Conservation (phyloP, 805 yeast species). For the Ogataea minuta region DNA sequence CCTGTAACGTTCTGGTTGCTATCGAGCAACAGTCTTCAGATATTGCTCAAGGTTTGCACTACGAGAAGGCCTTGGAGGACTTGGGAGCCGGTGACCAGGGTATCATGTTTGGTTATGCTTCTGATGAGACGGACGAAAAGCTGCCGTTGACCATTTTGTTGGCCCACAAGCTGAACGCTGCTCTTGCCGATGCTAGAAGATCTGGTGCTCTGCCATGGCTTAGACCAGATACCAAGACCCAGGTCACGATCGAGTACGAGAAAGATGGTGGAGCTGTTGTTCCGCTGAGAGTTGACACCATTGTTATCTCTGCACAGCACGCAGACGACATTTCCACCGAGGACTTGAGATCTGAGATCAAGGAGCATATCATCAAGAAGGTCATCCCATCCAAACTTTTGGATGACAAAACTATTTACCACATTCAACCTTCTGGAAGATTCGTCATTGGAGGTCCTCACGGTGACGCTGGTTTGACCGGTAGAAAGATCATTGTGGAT, state of each 20-base stretch:
- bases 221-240: constrained; percentile 99
- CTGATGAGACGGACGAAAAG: constrained; percentile 97
- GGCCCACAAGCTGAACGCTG: constrained; percentile 95
- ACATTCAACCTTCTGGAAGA: constrained; percentile 99
- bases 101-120: constrained; percentile 99
- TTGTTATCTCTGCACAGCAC: constrained; percentile 97
- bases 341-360: constrained; percentile 78
- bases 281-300: constrained; percentile 95
- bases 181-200: constrained; percentile 96
- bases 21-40: constrained; percentile 99
- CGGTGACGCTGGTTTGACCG: constrained; percentile 99
- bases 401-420: constrained; percentile 94
- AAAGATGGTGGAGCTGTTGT: constrained; percentile 93
- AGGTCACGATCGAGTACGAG: constrained; percentile 96
- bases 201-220: constrained; percentile 92
- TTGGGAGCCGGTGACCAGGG: constrained; percentile 99
- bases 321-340: constrained; percentile 94
- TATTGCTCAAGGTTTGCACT: constrained; percentile 98
- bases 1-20: constrained; percentile 98
- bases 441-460: constrained; percentile 99
- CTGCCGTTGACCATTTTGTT: constrained; percentile 92
- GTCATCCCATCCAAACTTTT: constrained; percentile 88
- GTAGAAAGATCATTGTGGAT: constrained; percentile 99
- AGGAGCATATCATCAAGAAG: constrained; percentile 80
- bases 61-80: constrained; percentile 92